Evolutionary conservation across 2,329 filamentous ascomycete species (phyloP).

Genomic region (Nannizzia gypsea): DNA sequence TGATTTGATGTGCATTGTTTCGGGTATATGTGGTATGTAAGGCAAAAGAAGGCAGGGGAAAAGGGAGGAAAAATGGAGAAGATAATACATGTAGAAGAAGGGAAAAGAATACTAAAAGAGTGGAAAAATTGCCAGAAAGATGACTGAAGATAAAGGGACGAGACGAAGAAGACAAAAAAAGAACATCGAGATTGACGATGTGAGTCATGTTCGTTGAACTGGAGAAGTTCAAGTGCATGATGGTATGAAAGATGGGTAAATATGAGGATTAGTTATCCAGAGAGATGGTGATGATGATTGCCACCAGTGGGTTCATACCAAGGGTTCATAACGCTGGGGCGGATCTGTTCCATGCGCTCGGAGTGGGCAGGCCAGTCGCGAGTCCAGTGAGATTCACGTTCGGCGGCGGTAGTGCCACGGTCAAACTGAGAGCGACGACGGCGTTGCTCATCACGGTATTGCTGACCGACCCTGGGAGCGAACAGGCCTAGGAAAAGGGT

Average conservation of each 20-base stretch:
- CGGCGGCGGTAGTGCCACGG: slow-evolving; percentile 63
- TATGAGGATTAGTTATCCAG: neutral
- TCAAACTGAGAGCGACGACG: slow-evolving; percentile 68
- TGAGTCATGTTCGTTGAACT: neutral
- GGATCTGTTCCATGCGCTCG: neutral
- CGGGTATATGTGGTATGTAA: neutral
- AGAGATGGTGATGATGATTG: neutral
- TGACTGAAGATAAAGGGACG: slow-evolving; percentile 5
- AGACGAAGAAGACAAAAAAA: slow-evolving; percentile 8
- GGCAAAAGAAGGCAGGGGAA: slow-evolving; percentile 1
- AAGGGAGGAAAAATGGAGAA: neutral
- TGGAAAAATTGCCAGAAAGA: slow-evolving; percentile 5
- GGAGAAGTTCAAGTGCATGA: neutral
- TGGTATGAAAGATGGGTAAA: neutral
- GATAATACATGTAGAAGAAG: slow-evolving; percentile 1
- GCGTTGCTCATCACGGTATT: slow-evolving; percentile 62
- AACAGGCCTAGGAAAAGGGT: slow-evolving; percentile 51
- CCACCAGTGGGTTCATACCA: slow-evolving; percentile 7
- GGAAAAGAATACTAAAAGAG: slow-evolving; percentile 1
- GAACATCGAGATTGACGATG: neutral
- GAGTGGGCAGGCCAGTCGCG: slow-evolving; percentile 10
- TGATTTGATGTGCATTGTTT: neutral
- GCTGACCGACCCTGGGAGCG: slow-evolving; percentile 63
- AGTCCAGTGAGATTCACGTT: slow-evolving; percentile 37
- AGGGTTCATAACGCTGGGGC: slow-evolving; percentile 1